Conservation (phyloP, 2,329 filamentous ascomycete genomes). For the Xylogone sp. region DNA sequence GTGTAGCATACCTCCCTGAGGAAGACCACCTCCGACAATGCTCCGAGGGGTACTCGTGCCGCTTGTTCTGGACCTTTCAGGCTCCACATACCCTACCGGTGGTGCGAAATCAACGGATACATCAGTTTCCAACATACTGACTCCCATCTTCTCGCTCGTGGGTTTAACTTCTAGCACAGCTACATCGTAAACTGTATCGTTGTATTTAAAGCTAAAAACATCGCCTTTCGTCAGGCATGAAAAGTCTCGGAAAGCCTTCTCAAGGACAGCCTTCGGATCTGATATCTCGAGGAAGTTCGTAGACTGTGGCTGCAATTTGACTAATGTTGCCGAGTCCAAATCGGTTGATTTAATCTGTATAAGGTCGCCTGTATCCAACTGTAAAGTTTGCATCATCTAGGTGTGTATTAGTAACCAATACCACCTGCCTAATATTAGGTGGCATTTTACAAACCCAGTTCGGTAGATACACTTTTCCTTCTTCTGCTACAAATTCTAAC, state of each 20-base stretch:
- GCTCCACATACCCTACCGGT: constrained; percentile 91
- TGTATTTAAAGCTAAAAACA: constrained; percentile 94
- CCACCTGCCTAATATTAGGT: background rate
- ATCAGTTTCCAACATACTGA: constrained; percentile 95
- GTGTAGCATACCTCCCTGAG: constrained; percentile 72
- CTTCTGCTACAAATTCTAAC: constrained; percentile 94
- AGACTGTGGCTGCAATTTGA: constrained; percentile 95
- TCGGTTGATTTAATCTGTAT: constrained; percentile 95
- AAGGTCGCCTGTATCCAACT: constrained; percentile 87
- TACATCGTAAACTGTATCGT: constrained; percentile 89
- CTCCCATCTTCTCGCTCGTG: constrained; percentile 73
- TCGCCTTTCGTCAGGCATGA: constrained; percentile 90
- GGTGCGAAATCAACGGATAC: constrained; percentile 94
- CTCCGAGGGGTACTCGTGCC: constrained; percentile 86
- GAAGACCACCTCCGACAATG: constrained; percentile 55
- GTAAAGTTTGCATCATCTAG: constrained; percentile 89
- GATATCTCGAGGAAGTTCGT: constrained; percentile 93
- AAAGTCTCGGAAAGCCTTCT: constrained; percentile 95
- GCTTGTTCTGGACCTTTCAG: constrained; percentile 58
- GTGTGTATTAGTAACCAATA: constrained; percentile 5
- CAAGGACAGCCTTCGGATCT: constrained; percentile 93
- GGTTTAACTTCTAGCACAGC: constrained; percentile 93
- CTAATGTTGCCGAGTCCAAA: constrained; percentile 81
- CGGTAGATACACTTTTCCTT: constrained; percentile 92
- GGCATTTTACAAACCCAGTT: constrained; percentile 67